A percentile compares a stretch with the other conserved stretches of the same genome.
Conservation (phyloP, 179 eudicot species). For the Heliamphora pulchella region DNA sequence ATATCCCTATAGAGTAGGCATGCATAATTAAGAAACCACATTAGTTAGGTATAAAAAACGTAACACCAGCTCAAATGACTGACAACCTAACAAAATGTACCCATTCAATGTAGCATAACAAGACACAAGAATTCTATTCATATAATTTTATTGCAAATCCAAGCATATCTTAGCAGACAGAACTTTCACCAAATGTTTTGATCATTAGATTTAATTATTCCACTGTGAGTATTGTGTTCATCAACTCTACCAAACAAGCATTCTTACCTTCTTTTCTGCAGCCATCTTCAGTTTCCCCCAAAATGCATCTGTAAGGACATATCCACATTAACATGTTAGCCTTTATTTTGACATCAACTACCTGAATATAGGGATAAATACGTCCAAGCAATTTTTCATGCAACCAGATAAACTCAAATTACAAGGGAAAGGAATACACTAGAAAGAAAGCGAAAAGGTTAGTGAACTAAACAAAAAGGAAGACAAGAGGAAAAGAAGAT, state of each 20-base stretch:
- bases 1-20: background rate
- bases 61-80: background rate
- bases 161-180: background rate
- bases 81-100: background rate
- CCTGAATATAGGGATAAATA: background rate
- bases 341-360: background rate
- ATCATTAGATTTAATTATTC: background rate
- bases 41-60: background rate
- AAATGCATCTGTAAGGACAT: constrained; percentile 21
- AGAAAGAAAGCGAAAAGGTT: background rate
- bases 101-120: background rate
- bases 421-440: background rate
- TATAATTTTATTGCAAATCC: background rate
- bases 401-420: background rate
- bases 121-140: background rate
- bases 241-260: background rate
- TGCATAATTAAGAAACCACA: background rate
- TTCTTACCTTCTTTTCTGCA: constrained; percentile 26
- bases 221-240: background rate
- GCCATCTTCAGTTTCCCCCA: constrained; percentile 22
- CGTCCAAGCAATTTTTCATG: background rate
- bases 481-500: background rate
- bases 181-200: background rate
- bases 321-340: background rate
- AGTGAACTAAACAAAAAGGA: background rate